Evolutionary conservation across 1,284 basidiomycete species (phyloP).

Genomic region (Takashimella tepidaria): DNA sequence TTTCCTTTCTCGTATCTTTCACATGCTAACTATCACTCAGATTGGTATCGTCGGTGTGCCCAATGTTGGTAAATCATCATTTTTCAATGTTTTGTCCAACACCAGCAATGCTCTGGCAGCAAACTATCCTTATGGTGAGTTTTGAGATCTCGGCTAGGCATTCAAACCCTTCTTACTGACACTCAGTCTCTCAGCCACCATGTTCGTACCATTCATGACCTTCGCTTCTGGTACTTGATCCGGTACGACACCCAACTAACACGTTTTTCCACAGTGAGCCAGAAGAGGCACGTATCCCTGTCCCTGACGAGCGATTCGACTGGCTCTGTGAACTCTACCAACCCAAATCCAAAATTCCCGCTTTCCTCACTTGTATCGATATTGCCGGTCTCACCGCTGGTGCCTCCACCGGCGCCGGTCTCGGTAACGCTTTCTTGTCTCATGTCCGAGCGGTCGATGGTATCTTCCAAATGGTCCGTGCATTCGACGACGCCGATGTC

Average conservation of each 20-base stretch:
- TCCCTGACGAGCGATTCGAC: conserved; percentile 92
- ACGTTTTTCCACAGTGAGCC: conserved; percentile 55
- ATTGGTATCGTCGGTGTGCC: conserved; percentile 95
- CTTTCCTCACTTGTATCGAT: conserved; percentile 96
- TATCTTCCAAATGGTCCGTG: conserved; percentile 97
- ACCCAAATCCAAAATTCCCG: conserved; percentile 80
- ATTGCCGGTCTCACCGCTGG: conserved; percentile 97
- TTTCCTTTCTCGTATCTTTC: neutral
- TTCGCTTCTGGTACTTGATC: too few species aligned
- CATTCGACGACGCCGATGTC: conserved; percentile 97
- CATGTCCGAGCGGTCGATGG: conserved; percentile 98
- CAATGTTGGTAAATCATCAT: conserved; percentile 90
- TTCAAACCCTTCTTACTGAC: too few species aligned
- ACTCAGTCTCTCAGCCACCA: conserved; percentile 61
- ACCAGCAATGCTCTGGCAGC: conserved; percentile 86
- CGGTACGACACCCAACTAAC: neutral
- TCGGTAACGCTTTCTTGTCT: conserved; percentile 96
- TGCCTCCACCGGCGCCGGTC: conserved; percentile 94
- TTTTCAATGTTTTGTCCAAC: conserved; percentile 95
- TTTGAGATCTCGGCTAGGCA: too few species aligned
- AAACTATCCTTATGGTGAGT: conserved; percentile 80
- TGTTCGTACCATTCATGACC: conserved; percentile 46
- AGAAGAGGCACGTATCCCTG: conserved; percentile 85
- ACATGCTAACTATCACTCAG: conserved; percentile 48
- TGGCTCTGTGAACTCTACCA: conserved; percentile 93